phyloP scores from a whole-genome alignment of 2,329 filamentous ascomycete genomes.

The Ustulina deusta region DNA sequence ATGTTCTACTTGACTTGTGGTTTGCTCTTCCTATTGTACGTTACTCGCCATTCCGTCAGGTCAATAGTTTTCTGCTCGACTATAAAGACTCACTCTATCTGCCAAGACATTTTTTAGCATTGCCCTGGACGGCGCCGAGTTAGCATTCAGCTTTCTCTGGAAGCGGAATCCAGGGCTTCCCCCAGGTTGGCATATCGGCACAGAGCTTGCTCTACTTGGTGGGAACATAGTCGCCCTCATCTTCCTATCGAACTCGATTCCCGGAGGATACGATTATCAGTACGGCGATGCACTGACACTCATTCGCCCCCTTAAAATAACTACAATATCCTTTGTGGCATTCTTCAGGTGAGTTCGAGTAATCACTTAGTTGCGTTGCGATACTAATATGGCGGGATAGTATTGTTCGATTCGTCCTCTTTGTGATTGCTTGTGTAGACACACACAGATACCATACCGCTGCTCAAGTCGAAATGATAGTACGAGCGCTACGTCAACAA shows the following conservation, averaged over 20 bases:
- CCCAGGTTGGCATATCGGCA: conserved; percentile 33
- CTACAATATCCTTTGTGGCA: conserved; percentile 6
- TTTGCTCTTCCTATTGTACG: conserved; percentile 26
- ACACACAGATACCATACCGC: conserved; percentile 29
- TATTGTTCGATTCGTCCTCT: conserved; percentile 29
- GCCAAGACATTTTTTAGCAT: conserved; percentile 25
- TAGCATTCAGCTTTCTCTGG: conserved; percentile 6
- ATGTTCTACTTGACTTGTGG: conserved; percentile 15
- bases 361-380: not conserved
- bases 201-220: conserved; percentile 27
- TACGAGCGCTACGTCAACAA: conserved; percentile 28
- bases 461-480: conserved; percentile 27
- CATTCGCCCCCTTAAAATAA: conserved; percentile 1
- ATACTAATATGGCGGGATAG: conserved; percentile 21
- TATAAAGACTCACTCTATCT: conserved; percentile 6
- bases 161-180: conserved; percentile 32
- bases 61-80: not conserved
- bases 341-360: conserved; percentile 26
- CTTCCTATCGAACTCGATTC: conserved; percentile 12
- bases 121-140: conserved; percentile 16
- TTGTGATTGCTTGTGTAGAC: conserved; percentile 31
- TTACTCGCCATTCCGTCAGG: not conserved
- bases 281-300: not conserved
- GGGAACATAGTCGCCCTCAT: conserved; percentile 31
- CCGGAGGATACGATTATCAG: not conserved